Conservation (phyloP, 176 grass and related monocot genomes). For the Carex myosuroides region DNA sequence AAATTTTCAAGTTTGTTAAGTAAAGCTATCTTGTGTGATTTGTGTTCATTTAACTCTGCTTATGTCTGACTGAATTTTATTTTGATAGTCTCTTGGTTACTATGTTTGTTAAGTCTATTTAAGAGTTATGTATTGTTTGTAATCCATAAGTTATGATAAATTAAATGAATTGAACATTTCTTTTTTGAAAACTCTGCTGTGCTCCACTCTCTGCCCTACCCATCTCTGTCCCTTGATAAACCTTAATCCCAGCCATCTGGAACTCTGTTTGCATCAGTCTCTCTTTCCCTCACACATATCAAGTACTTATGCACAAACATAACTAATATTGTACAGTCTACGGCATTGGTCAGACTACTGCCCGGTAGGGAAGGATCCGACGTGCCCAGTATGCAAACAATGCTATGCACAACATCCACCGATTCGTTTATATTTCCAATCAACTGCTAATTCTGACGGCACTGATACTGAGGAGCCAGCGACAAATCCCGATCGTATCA, state of each 20-base stretch:
- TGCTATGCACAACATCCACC: constrained; percentile 40
- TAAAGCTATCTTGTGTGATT: neutral
- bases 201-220: neutral
- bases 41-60: neutral
- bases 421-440: constrained; percentile 85
- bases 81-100: neutral
- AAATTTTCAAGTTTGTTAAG: neutral
- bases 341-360: constrained; percentile 96
- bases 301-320: neutral
- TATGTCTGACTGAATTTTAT: neutral
- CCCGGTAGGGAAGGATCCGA: constrained; percentile 58
- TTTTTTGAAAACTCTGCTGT: neutral
- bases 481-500: constrained; percentile 17
- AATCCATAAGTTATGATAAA: neutral
- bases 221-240: neutral
- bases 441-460: constrained; percentile 23
- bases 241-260: neutral
- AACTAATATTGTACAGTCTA: constrained; percentile 32
- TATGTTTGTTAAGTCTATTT: neutral
- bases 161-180: neutral
- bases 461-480: constrained; percentile 31
- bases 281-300: neutral
- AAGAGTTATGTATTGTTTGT: neutral
- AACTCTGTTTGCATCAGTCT: neutral
- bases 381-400: constrained; percentile 91